Conservation (phyloP, 2,329 filamentous ascomycete genomes). For the Myotisia sp. region DNA sequence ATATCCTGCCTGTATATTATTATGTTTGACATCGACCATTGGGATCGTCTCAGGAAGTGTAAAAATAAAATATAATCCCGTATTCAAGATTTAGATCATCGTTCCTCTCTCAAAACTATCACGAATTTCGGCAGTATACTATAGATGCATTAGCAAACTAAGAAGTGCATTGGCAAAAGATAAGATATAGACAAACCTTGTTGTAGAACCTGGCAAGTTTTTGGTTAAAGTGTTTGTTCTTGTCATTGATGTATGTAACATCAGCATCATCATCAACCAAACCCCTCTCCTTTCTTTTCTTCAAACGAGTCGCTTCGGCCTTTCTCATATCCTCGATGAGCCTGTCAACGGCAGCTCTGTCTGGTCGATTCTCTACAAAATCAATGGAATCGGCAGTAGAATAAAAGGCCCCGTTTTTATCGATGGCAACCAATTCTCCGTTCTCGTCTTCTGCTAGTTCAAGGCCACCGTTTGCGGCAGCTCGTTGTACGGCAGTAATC, state of each 20-base stretch:
- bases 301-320: conserved; percentile 72
- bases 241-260: conserved; percentile 98
- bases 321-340: conserved; percentile 75
- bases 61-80: conserved; percentile 6
- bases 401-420: conserved; percentile 82
- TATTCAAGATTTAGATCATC: conserved; percentile 52
- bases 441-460: conserved; percentile 94
- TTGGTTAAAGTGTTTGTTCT: conserved; percentile 99
- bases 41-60: too few species aligned
- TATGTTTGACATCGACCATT: conserved; percentile 4
- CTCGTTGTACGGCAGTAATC: conserved; percentile 67
- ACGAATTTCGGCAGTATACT: conserved; percentile 88
- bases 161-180: background rate
- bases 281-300: conserved; percentile 70
- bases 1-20: conserved; percentile 8
- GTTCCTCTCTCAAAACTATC: conserved; percentile 97
- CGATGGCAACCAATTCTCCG: conserved; percentile 85
- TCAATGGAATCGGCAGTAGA: conserved; percentile 70
- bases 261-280: conserved; percentile 74
- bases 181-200: conserved; percentile 40
- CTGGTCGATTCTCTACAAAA: conserved; percentile 73
- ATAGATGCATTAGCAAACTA: conserved; percentile 7
- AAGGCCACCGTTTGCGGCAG: conserved; percentile 68
- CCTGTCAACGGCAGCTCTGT: conserved; percentile 73
- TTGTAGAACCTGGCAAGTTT: conserved; percentile 94